Evolutionary conservation across 345 rosid genomes (phyloP).

Genomic region (Barbarea vulgaris): DNA sequence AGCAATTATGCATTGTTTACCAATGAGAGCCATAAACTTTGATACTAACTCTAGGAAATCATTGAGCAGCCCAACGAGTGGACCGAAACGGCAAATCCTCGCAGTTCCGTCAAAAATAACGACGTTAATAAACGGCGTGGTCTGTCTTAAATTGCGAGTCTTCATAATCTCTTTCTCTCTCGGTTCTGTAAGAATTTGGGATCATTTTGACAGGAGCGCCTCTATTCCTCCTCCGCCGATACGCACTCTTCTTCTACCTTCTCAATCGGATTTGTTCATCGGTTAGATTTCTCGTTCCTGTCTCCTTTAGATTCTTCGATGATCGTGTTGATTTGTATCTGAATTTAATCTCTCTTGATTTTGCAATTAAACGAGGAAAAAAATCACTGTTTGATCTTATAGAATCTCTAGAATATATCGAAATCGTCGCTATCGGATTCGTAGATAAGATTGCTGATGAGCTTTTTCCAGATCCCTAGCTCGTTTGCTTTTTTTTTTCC

Average conservation of each 20-base stretch:
- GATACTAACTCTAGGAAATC: background rate
- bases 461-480: conserved; percentile 29
- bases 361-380: conserved; percentile 7
- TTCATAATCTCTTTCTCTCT: conserved; percentile 26
- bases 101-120: background rate
- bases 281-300: conserved; percentile 30
- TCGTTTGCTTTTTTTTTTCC: background rate
- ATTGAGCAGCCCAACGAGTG: background rate
- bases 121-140: conserved; percentile 51
- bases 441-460: conserved; percentile 33
- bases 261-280: conserved; percentile 11
- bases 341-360: conserved; percentile 23
- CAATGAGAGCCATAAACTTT: too few species aligned
- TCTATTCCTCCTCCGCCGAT: conserved; percentile 47
- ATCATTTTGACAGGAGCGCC: conserved; percentile 37
- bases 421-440: background rate
- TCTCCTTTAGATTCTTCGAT: conserved; percentile 9
- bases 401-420: conserved; percentile 11
- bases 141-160: conserved; percentile 34
- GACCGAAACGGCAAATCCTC: conserved; percentile 37
- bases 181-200: conserved; percentile 34
- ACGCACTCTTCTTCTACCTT: conserved; percentile 33
- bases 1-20: too few species aligned
- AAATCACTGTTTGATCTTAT: conserved; percentile 13
- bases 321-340: conserved; percentile 42